Evolutionary conservation across 179 eudicot species (phyloP), one percentile per base, ranked within the genome.

Genomic region (Nepenthes alata): DNA sequence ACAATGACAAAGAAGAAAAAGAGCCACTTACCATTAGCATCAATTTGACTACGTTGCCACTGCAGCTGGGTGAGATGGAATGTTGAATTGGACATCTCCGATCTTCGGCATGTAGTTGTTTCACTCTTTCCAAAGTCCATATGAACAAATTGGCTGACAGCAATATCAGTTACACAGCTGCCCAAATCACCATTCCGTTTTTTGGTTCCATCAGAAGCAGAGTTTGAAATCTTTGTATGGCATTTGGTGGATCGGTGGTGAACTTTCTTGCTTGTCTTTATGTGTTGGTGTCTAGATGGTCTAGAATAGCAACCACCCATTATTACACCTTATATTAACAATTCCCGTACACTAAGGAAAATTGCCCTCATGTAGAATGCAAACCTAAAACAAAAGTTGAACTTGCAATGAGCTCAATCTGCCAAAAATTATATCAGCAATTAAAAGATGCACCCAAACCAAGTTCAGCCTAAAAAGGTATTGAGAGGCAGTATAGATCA

Each of bases 11-110:
- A 52, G 5, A 5, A n/a, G 9, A 14, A 15, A 52, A 13, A 52
- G 35, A 52, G 14, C 25, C 11, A 50, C 4, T 50, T 11, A 85
- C 94, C 88, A 65, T 83, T 74, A 62, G 55, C 70, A 44, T 77
- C 83, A 16, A 67, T 72, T 59, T 70, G 83, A 55, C 74, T 76
- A 70, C 72, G 55, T n/a, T 52, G 55, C 55, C 55, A 70, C 52
- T 76, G 87, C 58, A 76, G 67, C 67, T 80, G 81, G 50, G 82
- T 82, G 47, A 77, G 70, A 50, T 69, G 78, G 64, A 77, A 82
- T 0, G 84, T 61, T 66, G 70, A 72, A 55, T 67, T 77, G 35
- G 84, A 73, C 57, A 76, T 79, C 45, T 79, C 85, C 7, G 88
- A 77, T 63, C 81, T 66, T 45, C 81, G 62, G 59, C 77, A 77